Evolutionary conservation across 176 grass and related monocot species (phyloP).

Genomic region (Oryza australiensis): DNA sequence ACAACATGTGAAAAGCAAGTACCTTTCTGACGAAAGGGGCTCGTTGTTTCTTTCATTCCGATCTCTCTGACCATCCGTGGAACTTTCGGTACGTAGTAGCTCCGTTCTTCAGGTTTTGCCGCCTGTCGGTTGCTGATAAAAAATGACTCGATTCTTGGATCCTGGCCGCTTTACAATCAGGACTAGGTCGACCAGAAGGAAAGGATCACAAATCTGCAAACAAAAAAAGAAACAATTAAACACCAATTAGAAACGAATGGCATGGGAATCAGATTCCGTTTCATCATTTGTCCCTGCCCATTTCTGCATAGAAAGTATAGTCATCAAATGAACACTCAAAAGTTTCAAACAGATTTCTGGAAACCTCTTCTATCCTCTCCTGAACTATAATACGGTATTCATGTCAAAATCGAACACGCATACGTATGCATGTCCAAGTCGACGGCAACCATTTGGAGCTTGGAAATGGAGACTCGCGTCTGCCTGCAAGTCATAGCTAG

Average conservation of each 20-base stretch:
- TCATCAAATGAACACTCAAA: neutral
- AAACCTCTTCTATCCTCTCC: neutral
- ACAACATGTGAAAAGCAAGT: neutral
- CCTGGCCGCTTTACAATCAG: neutral
- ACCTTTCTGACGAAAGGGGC: neutral
- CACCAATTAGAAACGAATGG: neutral
- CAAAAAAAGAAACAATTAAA: neutral
- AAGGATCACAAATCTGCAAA: constrained; percentile 12
- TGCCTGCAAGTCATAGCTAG: neutral
- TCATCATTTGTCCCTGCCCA: neutral
- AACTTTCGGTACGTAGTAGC: neutral
- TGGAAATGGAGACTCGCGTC: neutral
- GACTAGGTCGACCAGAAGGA: neutral
- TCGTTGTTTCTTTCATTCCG: neutral
- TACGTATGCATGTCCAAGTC: neutral
- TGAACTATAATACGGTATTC: neutral
- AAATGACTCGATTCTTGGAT: neutral
- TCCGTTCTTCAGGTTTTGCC: neutral
- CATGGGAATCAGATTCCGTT: neutral
- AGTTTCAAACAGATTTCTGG: neutral
- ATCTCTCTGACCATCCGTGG: neutral
- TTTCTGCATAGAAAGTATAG: neutral
- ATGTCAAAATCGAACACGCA: neutral
- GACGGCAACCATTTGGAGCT: neutral
- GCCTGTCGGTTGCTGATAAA: neutral